Evolutionary conservation across 2,329 filamentous ascomycete genomes (phyloP).

Genomic region (Epicoccum sorghinum): DNA sequence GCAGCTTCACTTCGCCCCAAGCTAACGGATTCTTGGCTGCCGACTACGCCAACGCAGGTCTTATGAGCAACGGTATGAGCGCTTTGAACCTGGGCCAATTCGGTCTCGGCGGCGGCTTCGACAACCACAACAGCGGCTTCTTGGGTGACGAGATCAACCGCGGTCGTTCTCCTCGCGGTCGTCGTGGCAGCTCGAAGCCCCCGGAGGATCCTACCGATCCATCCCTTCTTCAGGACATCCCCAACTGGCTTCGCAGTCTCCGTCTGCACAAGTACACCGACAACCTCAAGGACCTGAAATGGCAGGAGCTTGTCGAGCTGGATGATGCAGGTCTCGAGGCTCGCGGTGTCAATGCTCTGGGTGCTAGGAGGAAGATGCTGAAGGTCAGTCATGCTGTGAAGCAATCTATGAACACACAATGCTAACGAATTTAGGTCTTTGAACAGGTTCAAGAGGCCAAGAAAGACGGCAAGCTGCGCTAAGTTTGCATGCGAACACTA

Average conservation of each 20-base stretch:
- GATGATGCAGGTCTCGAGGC: constrained; percentile 93
- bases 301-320: constrained; percentile 89
- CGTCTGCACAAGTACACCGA: constrained; percentile 99
- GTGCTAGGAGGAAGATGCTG: constrained; percentile 94
- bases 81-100: constrained; percentile 75
- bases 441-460: constrained; percentile 82
- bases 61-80: constrained; percentile 73
- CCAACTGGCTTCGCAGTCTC: constrained; percentile 91
- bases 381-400: constrained; percentile 65
- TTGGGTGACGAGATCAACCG: constrained; percentile 92
- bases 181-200: constrained; percentile 93
- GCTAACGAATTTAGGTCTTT: constrained; percentile 69
- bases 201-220: constrained; percentile 97
- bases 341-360: constrained; percentile 91
- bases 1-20: constrained; percentile 81
- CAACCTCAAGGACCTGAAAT: constrained; percentile 95
- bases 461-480: constrained; percentile 50
- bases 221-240: constrained; percentile 88
- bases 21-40: constrained; percentile 93
- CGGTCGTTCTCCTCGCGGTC: constrained; percentile 88
- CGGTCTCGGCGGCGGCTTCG: constrained; percentile 57
- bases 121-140: constrained; percentile 70
- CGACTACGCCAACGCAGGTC: constrained; percentile 76
- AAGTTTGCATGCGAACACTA: constrained; percentile 17
- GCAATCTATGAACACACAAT: not conserved